Conservation (phyloP, 495 filamentous ascomycete genomes). For the Chlorociboria aeruginascens region DNA sequence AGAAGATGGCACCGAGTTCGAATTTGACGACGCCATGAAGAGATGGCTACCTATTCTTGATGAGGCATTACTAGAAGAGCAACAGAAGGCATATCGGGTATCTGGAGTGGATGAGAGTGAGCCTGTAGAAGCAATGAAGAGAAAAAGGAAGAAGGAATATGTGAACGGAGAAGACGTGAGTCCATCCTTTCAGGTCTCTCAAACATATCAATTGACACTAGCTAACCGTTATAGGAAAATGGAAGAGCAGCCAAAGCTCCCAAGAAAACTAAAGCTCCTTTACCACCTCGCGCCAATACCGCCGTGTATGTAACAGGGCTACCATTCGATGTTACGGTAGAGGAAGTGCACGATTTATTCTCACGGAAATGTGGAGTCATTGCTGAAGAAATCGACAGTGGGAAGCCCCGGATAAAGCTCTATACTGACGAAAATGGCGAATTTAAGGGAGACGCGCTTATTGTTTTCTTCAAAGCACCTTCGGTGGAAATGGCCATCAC, state of each 20-base stretch:
- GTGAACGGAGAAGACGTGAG: conserved; percentile 40
- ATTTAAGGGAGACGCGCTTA: conserved; percentile 86
- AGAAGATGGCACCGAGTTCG: conserved; percentile 75
- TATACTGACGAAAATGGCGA: conserved; percentile 71
- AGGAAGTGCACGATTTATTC: conserved; percentile 77
- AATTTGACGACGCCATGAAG: conserved; percentile 58
- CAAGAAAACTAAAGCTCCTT: conserved; percentile 40
- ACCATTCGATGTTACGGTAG: conserved; percentile 59
- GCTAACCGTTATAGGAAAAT: conserved; percentile 16
- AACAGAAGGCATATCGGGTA: conserved; percentile 64
- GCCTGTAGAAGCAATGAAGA: conserved; percentile 37
- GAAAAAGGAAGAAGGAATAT: conserved; percentile 67
- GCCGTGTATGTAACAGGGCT: conserved; percentile 85
- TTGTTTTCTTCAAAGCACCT: conserved; percentile 90
- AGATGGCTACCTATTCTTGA: conserved; percentile 78
- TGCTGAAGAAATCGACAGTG: conserved; percentile 82
- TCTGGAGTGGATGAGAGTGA: conserved; percentile 54
- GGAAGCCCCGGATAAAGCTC: conserved; percentile 80
- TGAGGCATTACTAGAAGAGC: conserved; percentile 66
- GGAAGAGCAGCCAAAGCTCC: conserved; percentile 17
- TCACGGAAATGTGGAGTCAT: conserved; percentile 82
- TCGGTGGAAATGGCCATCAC: conserved; percentile 81
- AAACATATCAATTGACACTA: conserved; percentile 1
- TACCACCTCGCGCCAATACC: conserved; percentile 62
- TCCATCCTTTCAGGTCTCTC: not conserved